A percentile compares a stretch with the other conserved stretches of the same genome.
phyloP scores from a whole-genome alignment of 1,284 basidiomycete genomes.

The Moniliophthora roreri region DNA sequence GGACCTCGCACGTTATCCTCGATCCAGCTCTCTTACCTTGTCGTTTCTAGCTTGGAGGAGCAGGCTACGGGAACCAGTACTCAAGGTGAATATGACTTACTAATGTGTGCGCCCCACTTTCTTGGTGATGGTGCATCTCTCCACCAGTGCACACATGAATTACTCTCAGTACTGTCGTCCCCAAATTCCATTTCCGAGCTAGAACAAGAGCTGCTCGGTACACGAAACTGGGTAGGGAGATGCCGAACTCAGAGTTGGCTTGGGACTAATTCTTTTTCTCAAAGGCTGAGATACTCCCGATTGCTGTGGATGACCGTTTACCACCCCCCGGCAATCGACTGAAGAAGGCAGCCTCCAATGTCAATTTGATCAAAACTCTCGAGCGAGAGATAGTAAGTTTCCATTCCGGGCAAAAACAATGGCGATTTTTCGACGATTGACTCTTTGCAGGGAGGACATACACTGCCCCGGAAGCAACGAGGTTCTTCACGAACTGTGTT shows the following conservation, averaged over 20 bases:
- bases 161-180: conserved; percentile 36
- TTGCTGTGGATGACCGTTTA: conserved; percentile 26
- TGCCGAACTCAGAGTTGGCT: neutral
- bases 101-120: conserved; percentile 47
- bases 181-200: conserved; percentile 22
- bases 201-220: conserved; percentile 19
- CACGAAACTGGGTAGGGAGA: conserved; percentile 23
- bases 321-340: conserved; percentile 19
- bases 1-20: conserved; percentile 47
- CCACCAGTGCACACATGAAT: conserved; percentile 45
- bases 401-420: conserved; percentile 4
- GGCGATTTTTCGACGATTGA: neutral
- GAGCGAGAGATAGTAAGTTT: conserved; percentile 32
- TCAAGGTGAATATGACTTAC: conserved; percentile 31
- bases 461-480: conserved; percentile 31
- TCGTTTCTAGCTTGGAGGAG: conserved; percentile 31
- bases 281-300: conserved; percentile 30
- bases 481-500: conserved; percentile 35
- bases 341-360: conserved; percentile 29
- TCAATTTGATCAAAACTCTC: conserved; percentile 34
- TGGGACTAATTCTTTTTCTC: neutral
- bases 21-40: conserved; percentile 43
- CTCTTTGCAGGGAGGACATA: conserved; percentile 36
- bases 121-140: conserved; percentile 49
- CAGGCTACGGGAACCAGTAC: conserved; percentile 7